Conservation (phyloP, 345 rosid genomes). For the Pseudoturritis turrita region DNA sequence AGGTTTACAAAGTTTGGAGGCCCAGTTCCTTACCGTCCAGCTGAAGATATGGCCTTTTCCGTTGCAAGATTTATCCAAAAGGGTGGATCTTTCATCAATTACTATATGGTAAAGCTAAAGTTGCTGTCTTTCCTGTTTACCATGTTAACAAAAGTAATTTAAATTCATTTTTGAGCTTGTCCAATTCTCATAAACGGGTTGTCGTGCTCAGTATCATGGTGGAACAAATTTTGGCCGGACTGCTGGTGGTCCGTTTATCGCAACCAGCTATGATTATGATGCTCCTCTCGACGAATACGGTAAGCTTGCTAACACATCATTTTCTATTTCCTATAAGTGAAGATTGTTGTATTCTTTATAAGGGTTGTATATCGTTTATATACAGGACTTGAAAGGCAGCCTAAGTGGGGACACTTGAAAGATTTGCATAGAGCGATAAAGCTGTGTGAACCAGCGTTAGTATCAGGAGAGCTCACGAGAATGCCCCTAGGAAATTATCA, state of each 20-base stretch:
- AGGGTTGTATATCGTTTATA: not conserved
- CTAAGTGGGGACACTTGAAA: constrained; percentile 99
- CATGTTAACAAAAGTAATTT: not conserved
- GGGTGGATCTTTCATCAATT: constrained; percentile 92
- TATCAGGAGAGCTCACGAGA: constrained; percentile 61
- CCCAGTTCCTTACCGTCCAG: constrained; percentile 85
- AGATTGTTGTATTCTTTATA: constrained; percentile 2
- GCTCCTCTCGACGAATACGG: constrained; percentile 98
- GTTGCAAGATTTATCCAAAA: constrained; percentile 96
- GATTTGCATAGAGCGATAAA: constrained; percentile 94
- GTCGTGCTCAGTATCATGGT: constrained; percentile 69
- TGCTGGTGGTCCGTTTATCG: constrained; percentile 99
- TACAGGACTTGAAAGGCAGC: constrained; percentile 83
- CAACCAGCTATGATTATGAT: constrained; percentile 96
- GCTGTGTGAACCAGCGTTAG: constrained; percentile 84
- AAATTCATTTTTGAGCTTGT: constrained; percentile 11
- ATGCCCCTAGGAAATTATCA: constrained; percentile 74
- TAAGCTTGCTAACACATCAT: constrained; percentile 24
- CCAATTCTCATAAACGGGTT: not conserved
- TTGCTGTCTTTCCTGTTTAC: not conserved
- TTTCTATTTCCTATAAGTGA: not conserved
- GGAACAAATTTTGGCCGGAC: constrained; percentile 99
- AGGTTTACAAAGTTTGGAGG: constrained; percentile 99
- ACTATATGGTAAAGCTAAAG: constrained; percentile 70
- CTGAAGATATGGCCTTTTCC: constrained; percentile 93